These are phyloP conservation scores for Aspergillus diversus DNA, from an alignment of 495 filamentous ascomycete genomes.

Conservation along the genomic window DNA sequence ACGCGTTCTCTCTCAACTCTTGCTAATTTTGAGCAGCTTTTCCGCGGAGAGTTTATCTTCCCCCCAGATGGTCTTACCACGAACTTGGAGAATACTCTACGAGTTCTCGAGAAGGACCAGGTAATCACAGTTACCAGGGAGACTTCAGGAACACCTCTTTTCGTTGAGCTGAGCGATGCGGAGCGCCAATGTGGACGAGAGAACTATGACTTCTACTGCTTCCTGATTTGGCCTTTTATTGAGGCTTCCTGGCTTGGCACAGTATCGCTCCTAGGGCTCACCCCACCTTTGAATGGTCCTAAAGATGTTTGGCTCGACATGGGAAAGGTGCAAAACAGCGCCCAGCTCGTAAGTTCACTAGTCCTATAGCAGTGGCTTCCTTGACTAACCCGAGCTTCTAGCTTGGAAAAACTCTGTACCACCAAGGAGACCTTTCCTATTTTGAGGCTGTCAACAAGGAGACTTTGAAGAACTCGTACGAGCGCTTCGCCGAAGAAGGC, in stretches of 20 bases:
- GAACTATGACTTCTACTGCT: slow-evolving; percentile 98
- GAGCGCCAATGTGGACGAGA: slow-evolving; percentile 82
- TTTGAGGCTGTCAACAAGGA: slow-evolving; percentile 99
- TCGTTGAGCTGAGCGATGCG: slow-evolving; percentile 70
- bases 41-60: slow-evolving; percentile 97
- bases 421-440: slow-evolving; percentile 94
- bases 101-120: slow-evolving; percentile 74
- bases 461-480: slow-evolving; percentile 89
- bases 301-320: slow-evolving; percentile 76
- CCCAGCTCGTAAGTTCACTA: slow-evolving; percentile 68
- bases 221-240: slow-evolving; percentile 97
- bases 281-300: slow-evolving; percentile 64
- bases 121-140: slow-evolving; percentile 73
- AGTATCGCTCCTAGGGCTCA: slow-evolving; percentile 81
- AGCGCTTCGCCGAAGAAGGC: slow-evolving; percentile 86
- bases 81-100: slow-evolving; percentile 80
- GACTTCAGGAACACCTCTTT: slow-evolving; percentile 56
- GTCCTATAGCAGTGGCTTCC: background rate
- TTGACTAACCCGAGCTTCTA: slow-evolving; percentile 30
- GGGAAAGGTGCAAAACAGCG: slow-evolving; percentile 76
- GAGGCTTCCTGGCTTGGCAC: slow-evolving; percentile 91
- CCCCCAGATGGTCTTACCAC: slow-evolving; percentile 77
- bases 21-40: slow-evolving; percentile 60
- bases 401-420: slow-evolving; percentile 96
- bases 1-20: background rate